Conservation (phyloP, 2,329 filamentous ascomycete species). For the Phialophora macrospora region DNA sequence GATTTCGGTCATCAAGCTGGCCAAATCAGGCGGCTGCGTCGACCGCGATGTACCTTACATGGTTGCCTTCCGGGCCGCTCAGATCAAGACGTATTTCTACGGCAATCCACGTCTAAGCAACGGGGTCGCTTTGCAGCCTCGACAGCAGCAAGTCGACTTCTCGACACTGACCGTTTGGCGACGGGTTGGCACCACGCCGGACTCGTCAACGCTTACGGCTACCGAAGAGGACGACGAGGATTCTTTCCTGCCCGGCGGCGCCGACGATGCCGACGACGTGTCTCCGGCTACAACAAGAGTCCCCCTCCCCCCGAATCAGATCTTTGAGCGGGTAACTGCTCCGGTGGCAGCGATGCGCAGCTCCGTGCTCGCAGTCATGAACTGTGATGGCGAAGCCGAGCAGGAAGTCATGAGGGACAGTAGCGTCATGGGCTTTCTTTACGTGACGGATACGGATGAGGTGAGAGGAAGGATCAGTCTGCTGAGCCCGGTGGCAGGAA, state of each 20-base stretch:
- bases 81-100: slow-evolving; percentile 94
- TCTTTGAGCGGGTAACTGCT: slow-evolving; percentile 42
- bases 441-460: slow-evolving; percentile 89
- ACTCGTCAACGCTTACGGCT: slow-evolving; percentile 20
- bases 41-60: slow-evolving; percentile 75
- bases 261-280: slow-evolving; percentile 41
- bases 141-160: slow-evolving; percentile 83
- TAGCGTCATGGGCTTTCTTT: slow-evolving; percentile 88
- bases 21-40: slow-evolving; percentile 84
- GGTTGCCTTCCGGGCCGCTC: slow-evolving; percentile 72
- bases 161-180: slow-evolving; percentile 74
- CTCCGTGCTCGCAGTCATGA: slow-evolving; percentile 82
- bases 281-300: slow-evolving; percentile 30
- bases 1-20: slow-evolving; percentile 76
- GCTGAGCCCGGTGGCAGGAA: slow-evolving; percentile 80
- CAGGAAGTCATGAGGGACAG: slow-evolving; percentile 73
- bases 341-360: slow-evolving; percentile 66
- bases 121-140: slow-evolving; percentile 76
- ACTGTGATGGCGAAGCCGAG: slow-evolving; percentile 71
- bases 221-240: slow-evolving; percentile 45
- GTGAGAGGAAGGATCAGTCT: slow-evolving; percentile 79
- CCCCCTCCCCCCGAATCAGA: slow-evolving; percentile 36
- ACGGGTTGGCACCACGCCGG: slow-evolving; percentile 50
- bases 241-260: slow-evolving; percentile 41
- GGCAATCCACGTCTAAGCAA: slow-evolving; percentile 63